A percentile compares a stretch with the other conserved stretches of the same genome.
These are phyloP conservation scores for Globisporangium spinosum DNA, from an alignment of 352 stramenopile genomes.

Conservation along the genomic window DNA sequence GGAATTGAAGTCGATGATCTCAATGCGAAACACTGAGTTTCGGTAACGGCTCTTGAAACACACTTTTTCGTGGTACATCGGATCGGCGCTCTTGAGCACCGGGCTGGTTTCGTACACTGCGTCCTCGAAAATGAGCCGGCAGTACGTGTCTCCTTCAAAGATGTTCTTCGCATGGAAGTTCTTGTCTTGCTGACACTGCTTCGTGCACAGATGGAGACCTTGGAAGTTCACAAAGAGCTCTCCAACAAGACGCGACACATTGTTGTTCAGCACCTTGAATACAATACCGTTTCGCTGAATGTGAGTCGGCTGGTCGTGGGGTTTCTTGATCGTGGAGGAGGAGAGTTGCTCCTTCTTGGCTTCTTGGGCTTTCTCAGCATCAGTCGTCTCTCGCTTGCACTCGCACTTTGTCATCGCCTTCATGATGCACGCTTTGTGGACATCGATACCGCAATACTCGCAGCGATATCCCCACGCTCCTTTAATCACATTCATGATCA, in stretches of 20 bases:
- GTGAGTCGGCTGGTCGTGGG: constrained; percentile 17
- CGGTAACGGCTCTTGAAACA: constrained; percentile 66
- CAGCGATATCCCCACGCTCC: constrained; percentile 80
- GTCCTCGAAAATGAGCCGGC: constrained; percentile 60
- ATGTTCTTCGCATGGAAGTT: constrained; percentile 84
- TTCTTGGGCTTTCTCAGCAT: neutral
- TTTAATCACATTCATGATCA: constrained; percentile 84
- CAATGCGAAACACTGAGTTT: constrained; percentile 58
- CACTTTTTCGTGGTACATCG: constrained; percentile 82
- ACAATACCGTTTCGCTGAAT: constrained; percentile 22
- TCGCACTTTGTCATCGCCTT: constrained; percentile 77
- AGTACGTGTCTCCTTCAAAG: constrained; percentile 86
- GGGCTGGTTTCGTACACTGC: constrained; percentile 76
- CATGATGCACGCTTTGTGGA: constrained; percentile 87
- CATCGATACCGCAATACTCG: constrained; percentile 74
- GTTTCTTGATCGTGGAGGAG: constrained; percentile 4
- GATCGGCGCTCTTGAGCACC: constrained; percentile 82
- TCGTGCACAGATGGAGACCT: constrained; percentile 78
- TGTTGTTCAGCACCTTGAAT: constrained; percentile 52
- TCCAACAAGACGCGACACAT: constrained; percentile 35
- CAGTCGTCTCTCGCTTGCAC: constrained; percentile 29
- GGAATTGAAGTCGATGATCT: constrained; percentile 84
- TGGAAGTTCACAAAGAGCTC: constrained; percentile 76
- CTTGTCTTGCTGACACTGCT: constrained; percentile 59
- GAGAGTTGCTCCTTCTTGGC: constrained; percentile 3